Conservation (phyloP, 2,329 filamentous ascomycete genomes). For the Aspergillus chevalieri region DNA sequence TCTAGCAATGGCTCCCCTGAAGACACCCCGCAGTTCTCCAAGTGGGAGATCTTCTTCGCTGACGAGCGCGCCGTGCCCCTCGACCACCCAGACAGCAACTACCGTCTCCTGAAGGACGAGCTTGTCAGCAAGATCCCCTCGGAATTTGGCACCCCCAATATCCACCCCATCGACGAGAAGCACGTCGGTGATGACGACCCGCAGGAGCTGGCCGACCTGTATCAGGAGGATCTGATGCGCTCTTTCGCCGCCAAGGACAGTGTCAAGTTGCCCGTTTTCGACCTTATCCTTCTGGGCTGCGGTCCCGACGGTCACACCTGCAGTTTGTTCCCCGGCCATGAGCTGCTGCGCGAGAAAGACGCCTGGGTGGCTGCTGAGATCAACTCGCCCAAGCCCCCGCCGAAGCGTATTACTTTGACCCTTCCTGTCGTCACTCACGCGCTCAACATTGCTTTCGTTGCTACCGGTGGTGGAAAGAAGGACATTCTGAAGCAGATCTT, state of each 20-base stretch:
- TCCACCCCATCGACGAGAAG: constrained; percentile 70
- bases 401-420: constrained; percentile 83
- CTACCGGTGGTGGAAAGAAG: constrained; percentile 83
- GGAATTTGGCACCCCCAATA: constrained; percentile 58
- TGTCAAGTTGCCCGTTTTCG: constrained; percentile 90
- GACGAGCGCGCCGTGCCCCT: constrained; percentile 94
- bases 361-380: constrained; percentile 91
- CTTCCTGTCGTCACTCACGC: constrained; percentile 85
- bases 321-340: constrained; percentile 87
- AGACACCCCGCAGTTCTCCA: constrained; percentile 67
- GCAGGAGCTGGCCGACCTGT: constrained; percentile 88
- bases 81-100: constrained; percentile 90
- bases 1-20: constrained; percentile 44
- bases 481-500: constrained; percentile 91
- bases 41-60: constrained; percentile 98
- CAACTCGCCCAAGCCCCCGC: constrained; percentile 91
- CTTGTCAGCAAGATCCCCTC: constrained; percentile 80
- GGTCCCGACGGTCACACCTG: constrained; percentile 97
- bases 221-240: constrained; percentile 79
- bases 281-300: constrained; percentile 85
- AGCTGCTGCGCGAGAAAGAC: constrained; percentile 74
- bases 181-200: constrained; percentile 68
- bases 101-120: constrained; percentile 78
- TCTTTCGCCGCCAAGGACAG: constrained; percentile 89
- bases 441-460: constrained; percentile 81